Conservation (phyloP, 1,284 basidiomycete species). For the Ganoderma resinaceum region DNA sequence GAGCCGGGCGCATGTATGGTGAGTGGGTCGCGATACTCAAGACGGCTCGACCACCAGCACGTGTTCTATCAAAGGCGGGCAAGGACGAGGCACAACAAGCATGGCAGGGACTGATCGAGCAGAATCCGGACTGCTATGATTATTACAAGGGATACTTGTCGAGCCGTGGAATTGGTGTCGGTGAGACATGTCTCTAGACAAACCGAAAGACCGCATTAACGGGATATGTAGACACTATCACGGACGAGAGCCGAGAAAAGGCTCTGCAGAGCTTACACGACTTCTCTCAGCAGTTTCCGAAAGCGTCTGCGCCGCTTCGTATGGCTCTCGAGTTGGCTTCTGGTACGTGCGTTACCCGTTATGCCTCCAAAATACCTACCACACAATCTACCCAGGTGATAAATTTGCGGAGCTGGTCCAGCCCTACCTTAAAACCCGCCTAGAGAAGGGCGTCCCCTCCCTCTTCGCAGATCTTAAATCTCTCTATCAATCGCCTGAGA, state of each 20-base stretch:
- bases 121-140: slow-evolving; percentile 85
- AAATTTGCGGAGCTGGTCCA: slow-evolving; percentile 73
- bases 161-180: slow-evolving; percentile 70
- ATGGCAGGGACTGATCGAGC: slow-evolving; percentile 83
- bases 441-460: slow-evolving; percentile 92
- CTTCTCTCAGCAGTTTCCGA: slow-evolving; percentile 69
- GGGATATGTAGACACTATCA: slow-evolving; percentile 45
- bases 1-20: slow-evolving; percentile 17
- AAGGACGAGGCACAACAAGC: slow-evolving; percentile 77
- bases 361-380: no score
- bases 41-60: slow-evolving; percentile 52
- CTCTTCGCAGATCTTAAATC: slow-evolving; percentile 94
- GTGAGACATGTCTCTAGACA: slow-evolving; percentile 45
- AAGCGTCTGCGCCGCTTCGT: slow-evolving; percentile 76
- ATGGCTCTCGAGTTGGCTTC: slow-evolving; percentile 73
- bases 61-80: slow-evolving; percentile 71
- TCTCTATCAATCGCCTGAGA: slow-evolving; percentile 74
- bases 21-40: slow-evolving; percentile 27
- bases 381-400: slow-evolving; percentile 48
- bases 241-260: slow-evolving; percentile 57
- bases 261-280: slow-evolving; percentile 66
- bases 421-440: slow-evolving; percentile 75
- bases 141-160: slow-evolving; percentile 83
- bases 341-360: slow-evolving; percentile 43
- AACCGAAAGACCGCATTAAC: background rate